Evolutionary conservation across 176 grass and related monocot species (phyloP), one percentile per base, ranked within the genome.

Genomic region (Puya raimondii): DNA sequence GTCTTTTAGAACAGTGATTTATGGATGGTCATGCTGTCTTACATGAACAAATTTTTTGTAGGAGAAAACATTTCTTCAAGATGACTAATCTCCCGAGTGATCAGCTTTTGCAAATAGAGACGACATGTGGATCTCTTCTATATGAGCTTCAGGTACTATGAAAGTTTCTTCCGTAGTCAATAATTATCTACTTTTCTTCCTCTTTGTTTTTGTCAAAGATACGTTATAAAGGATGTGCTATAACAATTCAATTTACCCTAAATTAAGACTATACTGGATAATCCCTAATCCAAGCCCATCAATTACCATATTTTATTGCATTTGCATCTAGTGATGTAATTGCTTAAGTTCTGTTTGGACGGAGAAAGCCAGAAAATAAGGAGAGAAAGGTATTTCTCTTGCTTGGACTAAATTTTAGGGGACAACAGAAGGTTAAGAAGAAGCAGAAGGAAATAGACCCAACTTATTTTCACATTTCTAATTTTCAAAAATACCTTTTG

Each of bases 61-160:
- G 17, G 21, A 18, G 16, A 10, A 17, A 15, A 61, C 17, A 61
- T 61, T 61, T 2, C 56, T n/a, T 22, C 56, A 61, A 9, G 56
- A 77, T 77, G 75, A 51, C 75, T 77, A 18, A 29, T 69, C 20
- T 50, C 18, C 47, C 53, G 25, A 77, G 23, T n/a, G 51, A 77
- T 77, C 65, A 77, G 12, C 75, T 77, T 10, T 68, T 49, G 25
- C 75, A 77, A 61, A 25, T 68, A 42, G 75, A 77, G 25, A 69
- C 75, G 69, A 47, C 75, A 63, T 77, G 75, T 49, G 75, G 75
- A 59, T 77, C 75, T 69, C 75, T 77, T 77, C 75, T 69, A 77
- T 77, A 69, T 33, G 75, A 77, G 66, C 75, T 77, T 61, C 75
- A 77, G 75, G 75, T 77, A 61, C 21, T 17, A 16, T 17, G n/a